Percentiles rank a stretch among this genome's conserved stretches.
These are phyloP conservation scores for California macrophylla DNA, from an alignment of 441 rosid genomes.

Conservation along the genomic window DNA sequence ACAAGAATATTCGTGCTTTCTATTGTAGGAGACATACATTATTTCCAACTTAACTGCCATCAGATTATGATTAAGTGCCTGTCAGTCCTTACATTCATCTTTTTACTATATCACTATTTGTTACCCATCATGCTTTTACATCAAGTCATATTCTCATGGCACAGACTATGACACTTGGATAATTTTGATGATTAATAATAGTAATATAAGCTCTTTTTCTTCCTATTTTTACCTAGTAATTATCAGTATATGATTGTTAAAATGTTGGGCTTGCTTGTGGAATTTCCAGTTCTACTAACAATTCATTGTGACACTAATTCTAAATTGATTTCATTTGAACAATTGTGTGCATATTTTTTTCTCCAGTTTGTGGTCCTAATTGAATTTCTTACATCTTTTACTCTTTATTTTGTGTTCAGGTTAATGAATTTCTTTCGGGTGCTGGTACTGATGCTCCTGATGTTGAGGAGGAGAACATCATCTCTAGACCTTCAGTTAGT, in stretches of 20 bases:
- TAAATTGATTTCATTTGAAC: neutral
- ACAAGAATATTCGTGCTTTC: neutral
- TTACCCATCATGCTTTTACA: neutral
- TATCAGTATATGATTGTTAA: neutral
- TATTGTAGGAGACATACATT: neutral
- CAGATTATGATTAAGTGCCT: neutral
- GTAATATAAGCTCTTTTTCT: neutral
- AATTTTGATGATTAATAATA: neutral
- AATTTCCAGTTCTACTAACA: neutral
- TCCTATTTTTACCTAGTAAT: neutral
- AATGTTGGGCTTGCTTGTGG: neutral
- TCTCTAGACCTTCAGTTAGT: slow-evolving; percentile 83
- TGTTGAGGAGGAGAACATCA: slow-evolving; percentile 87
- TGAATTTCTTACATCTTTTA: neutral
- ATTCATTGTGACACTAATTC: neutral
- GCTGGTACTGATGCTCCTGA: slow-evolving; percentile 99
- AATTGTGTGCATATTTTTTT: neutral
- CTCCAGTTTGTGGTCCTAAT: neutral
- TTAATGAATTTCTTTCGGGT: slow-evolving; percentile 92
- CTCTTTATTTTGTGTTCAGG: slow-evolving; percentile 38
- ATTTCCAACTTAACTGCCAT: neutral
- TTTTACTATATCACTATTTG: neutral
- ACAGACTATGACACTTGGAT: neutral
- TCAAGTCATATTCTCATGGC: neutral
- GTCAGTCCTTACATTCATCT: neutral